Evolutionary conservation across 345 rosid species (phyloP), one percentile per base, ranked within the genome.

Genomic region (Boechera divaricarpa): DNA sequence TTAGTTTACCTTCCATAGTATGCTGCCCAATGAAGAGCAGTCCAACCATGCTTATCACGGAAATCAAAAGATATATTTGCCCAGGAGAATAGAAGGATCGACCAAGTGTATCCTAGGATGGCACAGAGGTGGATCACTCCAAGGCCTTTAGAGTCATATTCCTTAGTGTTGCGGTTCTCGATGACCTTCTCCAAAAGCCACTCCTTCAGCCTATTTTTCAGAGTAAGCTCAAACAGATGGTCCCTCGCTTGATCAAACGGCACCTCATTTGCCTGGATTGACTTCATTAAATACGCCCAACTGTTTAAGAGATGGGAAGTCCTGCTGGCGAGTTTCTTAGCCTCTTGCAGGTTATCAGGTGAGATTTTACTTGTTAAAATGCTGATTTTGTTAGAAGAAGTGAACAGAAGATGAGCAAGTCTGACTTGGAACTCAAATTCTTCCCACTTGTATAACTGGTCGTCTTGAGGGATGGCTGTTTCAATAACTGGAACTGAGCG

Each of bases 1-100:
- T 31, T 73, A 26, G 32, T 36, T 67, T 80, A 90, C 98, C 92
- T 91, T 69, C 99, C 98, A 75, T 62, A 78, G 79, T 74, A 83
- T 73, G 99, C 98, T 72, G 99, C 98, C 99, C 99, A 95, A 67
- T 95, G 99, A 83, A 95, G 96, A 64, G 99, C 98, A 32, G 99
- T 92, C 99, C 99, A 95, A 65, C 99, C 99, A 53, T 63, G 75
- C 78, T 87, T 91, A 83, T 96, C 99, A 76, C 99, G 94, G 65
- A 82, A 87, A 86, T 92, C 96, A 69, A 96, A 56, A 0, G 98
- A 89, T 42, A 96, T 77, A 47, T 83, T 89, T 36, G 99, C 86
- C 88, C 81, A 88, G n/a, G 88, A 85, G 82, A 82, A 91, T 65
- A 91, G 80, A 81, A 75, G 70, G 77, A 88, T 66, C 29, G 98